Evolutionary conservation across 2,329 filamentous ascomycete species (phyloP), one percentile per base, ranked within the genome.

Genomic region (Scleromitrula shiraiana): DNA sequence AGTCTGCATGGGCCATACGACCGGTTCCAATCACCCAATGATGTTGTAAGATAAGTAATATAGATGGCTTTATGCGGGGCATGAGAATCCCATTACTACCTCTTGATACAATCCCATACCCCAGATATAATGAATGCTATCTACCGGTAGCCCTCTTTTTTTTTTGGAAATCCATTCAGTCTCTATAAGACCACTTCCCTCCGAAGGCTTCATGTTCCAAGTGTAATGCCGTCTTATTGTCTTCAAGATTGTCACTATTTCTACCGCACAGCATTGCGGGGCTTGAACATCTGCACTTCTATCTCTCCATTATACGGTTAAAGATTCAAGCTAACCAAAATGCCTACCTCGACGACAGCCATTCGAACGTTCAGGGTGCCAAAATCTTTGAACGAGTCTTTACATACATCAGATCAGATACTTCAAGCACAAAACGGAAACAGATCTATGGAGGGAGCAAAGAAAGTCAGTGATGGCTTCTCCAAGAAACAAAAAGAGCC

Each of bases 161-260:
- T 23, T 37, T 23, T 41, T 10, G n/a, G 15, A 27, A 30, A 30
- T 26, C 5, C 0, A 7, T 22, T 17, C 35, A 17, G n/a, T 38
- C 12, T 23, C 17, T 24, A 37, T 27, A 30, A 35, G 17, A 19
- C 30, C 43, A 7, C 26, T 24, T 26, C 22, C 41, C 24, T 19
- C 36, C 26, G 19, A 36, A 10, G 36, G 27, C 22, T 15, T 44
- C 4, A 44, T 40, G n/a, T 50, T 49, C 26, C 47, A 47, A 23
- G 26, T 57, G 50, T 56, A 53, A 94, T 94, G 87, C 85, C 85
- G 73, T 68, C 76, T 61, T 91, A 88, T 68, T 94, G 74, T 68
- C 73, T 87, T 50, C 83, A 93, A 75, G 85, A 94, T 68, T 94
- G 86, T 63, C 88, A 94, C 67, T 94, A 94, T 71, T 94, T 95